Evolutionary conservation across 164 flowering plant genomes (phyloP).

Genomic region (Magnolia officinalis): DNA sequence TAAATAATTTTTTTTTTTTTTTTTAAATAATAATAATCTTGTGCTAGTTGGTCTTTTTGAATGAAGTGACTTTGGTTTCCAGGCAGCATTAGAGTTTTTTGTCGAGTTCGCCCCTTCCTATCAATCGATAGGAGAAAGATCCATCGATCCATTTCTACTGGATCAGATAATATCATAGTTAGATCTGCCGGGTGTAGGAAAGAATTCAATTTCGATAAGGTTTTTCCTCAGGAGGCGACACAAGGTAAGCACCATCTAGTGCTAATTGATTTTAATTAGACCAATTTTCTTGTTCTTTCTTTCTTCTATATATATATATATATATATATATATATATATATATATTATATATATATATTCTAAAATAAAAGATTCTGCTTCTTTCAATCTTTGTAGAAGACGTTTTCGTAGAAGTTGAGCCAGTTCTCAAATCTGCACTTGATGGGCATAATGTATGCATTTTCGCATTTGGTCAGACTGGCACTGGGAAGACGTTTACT

Average conservation of each 20-base stretch:
- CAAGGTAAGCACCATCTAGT: conserved; percentile 48
- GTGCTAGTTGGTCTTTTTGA: background rate
- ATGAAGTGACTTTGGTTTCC: conserved; percentile 17
- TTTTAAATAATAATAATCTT: too few species aligned
- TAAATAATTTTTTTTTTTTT: too few species aligned
- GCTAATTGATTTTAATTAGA: background rate
- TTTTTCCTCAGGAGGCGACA: conserved; percentile 50
- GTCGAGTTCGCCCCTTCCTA: conserved; percentile 63
- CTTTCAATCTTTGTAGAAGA: conserved; percentile 46
- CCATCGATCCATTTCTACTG: conserved; percentile 42
- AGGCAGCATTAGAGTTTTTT: conserved; percentile 78
- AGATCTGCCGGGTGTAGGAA: conserved; percentile 44
- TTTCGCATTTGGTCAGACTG: conserved; percentile 90
- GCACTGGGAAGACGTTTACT: conserved; percentile 88
- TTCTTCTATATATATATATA: too few species aligned
- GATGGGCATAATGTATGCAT: conserved; percentile 84
- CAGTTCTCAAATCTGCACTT: conserved; percentile 74
- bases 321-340: too few species aligned
- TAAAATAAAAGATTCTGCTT: conserved; percentile 2
- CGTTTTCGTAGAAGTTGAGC: conserved; percentile 67
- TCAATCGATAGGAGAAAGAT: conserved; percentile 30
- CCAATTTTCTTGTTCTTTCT: background rate
- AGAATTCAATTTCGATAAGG: conserved; percentile 64
- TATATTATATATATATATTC: too few species aligned
- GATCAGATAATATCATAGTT: conserved; percentile 48